Evolutionary conservation across 179 eudicot species (phyloP).

Genomic region (Beta lomatogona): DNA sequence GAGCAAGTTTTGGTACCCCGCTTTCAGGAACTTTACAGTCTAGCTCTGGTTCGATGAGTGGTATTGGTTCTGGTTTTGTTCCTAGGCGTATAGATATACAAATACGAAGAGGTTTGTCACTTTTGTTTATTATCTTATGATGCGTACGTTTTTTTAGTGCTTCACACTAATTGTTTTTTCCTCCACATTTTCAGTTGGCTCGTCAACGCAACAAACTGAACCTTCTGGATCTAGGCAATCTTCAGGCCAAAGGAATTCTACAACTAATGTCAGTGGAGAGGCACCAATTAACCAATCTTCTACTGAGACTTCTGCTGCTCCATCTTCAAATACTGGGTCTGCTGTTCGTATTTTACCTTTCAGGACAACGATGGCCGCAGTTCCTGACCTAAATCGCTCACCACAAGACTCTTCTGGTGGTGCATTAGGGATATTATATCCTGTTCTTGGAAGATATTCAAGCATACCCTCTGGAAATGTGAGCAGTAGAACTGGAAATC

Average conservation of each 20-base stretch:
- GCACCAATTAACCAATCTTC: slow-evolving; percentile 39
- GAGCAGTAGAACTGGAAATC: slow-evolving; percentile 45
- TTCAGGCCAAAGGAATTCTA: slow-evolving; percentile 40
- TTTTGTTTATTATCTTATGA: background rate
- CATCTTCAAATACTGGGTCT: slow-evolving; percentile 47
- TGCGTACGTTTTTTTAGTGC: background rate
- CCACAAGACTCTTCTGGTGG: slow-evolving; percentile 54
- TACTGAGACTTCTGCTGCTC: slow-evolving; percentile 37
- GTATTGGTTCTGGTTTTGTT: slow-evolving; percentile 54
- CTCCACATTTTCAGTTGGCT: slow-evolving; percentile 33
- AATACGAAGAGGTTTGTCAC: slow-evolving; percentile 64
- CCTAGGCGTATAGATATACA: slow-evolving; percentile 91
- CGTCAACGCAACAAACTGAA: slow-evolving; percentile 51
- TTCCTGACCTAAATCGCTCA: slow-evolving; percentile 53
- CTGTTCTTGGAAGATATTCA: slow-evolving; percentile 67
- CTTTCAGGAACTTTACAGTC: slow-evolving; percentile 46
- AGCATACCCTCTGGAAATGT: slow-evolving; percentile 45
- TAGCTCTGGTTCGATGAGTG: slow-evolving; percentile 51
- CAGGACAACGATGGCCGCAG: slow-evolving; percentile 62
- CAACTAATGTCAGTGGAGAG: slow-evolving; percentile 31
- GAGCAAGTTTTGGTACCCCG: slow-evolving; percentile 66
- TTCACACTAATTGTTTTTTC: slow-evolving; percentile 6
- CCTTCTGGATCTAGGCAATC: slow-evolving; percentile 50
- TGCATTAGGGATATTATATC: slow-evolving; percentile 57
- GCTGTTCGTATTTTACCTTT: slow-evolving; percentile 64